Conservation (phyloP, 2,329 filamentous ascomycete species). For the Chlorencoelia australis region DNA sequence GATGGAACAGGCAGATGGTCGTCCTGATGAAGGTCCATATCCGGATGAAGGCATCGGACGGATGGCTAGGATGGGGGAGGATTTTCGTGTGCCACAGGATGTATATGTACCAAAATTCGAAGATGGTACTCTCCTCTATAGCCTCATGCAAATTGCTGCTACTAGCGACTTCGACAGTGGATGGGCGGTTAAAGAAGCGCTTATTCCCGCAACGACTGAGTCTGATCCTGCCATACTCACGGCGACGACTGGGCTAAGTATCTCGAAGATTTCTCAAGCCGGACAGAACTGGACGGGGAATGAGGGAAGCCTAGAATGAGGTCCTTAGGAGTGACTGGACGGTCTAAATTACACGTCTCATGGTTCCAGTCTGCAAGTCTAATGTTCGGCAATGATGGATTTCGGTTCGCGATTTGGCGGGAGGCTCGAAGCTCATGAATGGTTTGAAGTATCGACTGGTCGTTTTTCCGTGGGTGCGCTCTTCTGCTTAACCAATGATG, state of each 20-base stretch:
- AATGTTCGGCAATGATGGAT: too few relatives aligned
- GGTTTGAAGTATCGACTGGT: too few relatives aligned
- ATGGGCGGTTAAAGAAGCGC: conserved; percentile 21
- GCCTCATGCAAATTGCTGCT: conserved; percentile 36
- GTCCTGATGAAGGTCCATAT: conserved; percentile 30
- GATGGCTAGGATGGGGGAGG: conserved; percentile 13
- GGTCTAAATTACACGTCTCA: too few relatives aligned
- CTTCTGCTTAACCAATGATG: too few relatives aligned
- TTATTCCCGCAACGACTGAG: conserved; percentile 16
- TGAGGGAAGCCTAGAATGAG: too few relatives aligned
- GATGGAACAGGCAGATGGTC: conserved; percentile 36
- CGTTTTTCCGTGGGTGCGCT: too few relatives aligned
- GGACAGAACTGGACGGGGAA: too few relatives aligned
- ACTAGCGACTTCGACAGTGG: conserved; percentile 21
- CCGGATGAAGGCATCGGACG: conserved; percentile 9
- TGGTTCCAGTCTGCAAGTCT: too few relatives aligned
- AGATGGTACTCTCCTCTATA: conserved; percentile 38
- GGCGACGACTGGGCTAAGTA: conserved; percentile 13
- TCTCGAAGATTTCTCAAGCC: too few relatives aligned
- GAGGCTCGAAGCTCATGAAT: too few relatives aligned
- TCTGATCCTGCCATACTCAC: conserved; percentile 13
- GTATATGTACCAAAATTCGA: conserved; percentile 37
- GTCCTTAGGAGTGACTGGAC: too few relatives aligned
- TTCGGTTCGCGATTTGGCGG: too few relatives aligned
- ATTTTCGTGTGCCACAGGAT: conserved; percentile 29